phyloP scores from a whole-genome alignment of 2,329 filamentous ascomycete species.

The Colletotrichum navitas region DNA sequence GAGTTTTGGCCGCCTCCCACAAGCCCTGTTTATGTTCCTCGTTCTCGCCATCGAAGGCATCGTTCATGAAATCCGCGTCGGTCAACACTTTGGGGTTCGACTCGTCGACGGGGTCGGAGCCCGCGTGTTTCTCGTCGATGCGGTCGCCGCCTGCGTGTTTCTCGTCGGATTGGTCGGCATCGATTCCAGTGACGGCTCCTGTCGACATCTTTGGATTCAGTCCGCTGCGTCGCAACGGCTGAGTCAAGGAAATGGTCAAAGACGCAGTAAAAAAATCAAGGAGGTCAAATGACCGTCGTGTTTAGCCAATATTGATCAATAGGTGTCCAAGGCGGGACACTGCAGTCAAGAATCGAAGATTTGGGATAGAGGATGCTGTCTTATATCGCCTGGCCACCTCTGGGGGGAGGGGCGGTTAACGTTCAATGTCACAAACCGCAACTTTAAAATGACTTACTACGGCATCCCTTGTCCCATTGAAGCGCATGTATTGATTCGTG shows the following conservation, averaged over 20 bases:
- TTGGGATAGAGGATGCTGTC: neutral
- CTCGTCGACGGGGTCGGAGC: conserved; percentile 36
- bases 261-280: neutral
- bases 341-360: neutral
- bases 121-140: neutral
- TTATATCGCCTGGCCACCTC: neutral
- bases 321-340: neutral
- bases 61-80: conserved; percentile 54
- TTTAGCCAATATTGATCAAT: neutral
- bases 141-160: too few species aligned
- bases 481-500: too few species aligned
- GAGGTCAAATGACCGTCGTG: neutral
- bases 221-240: neutral
- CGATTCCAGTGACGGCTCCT: conserved; percentile 29
- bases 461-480: too few species aligned
- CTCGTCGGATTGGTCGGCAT: neutral
- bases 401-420: neutral
- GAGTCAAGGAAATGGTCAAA: neutral
- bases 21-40: conserved; percentile 57
- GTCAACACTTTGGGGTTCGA: conserved; percentile 51
- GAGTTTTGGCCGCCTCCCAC: conserved; percentile 53
- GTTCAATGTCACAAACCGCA: neutral
- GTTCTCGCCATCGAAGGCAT: conserved; percentile 58
- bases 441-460: neutral
- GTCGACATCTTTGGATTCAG: conserved; percentile 37